Percentiles rank a stretch among this genome's conserved stretches.
phyloP scores from a whole-genome alignment of 2,329 filamentous ascomycete species.

The Aspergillus japonicus region DNA sequence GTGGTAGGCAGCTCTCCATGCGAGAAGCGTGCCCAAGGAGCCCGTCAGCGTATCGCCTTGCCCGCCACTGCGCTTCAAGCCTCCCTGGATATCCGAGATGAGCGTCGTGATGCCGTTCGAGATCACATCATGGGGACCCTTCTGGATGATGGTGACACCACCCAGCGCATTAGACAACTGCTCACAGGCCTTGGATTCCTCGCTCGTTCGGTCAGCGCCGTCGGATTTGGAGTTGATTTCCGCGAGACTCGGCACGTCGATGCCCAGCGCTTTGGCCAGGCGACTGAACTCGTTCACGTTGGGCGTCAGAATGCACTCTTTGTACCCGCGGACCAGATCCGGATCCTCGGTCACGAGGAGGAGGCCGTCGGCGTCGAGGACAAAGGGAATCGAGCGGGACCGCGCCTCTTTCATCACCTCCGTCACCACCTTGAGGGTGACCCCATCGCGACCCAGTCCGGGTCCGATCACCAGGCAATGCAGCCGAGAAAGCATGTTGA shows the following conservation, averaged over 20 bases:
- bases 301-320: constrained; percentile 82
- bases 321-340: constrained; percentile 75
- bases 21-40: constrained; percentile 80
- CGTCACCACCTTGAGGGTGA: constrained; percentile 85
- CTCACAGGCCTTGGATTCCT: constrained; percentile 59
- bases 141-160: constrained; percentile 88
- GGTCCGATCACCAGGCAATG: constrained; percentile 93
- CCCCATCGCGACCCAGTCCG: constrained; percentile 80
- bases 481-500: constrained; percentile 78
- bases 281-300: constrained; percentile 92
- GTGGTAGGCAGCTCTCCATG: constrained; percentile 83
- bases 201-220: constrained; percentile 45
- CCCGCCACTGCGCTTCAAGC: constrained; percentile 84
- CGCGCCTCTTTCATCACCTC: constrained; percentile 76
- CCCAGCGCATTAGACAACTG: constrained; percentile 74
- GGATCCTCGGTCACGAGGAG: constrained; percentile 73
- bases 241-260: constrained; percentile 54
- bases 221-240: constrained; percentile 38
- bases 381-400: constrained; percentile 69
- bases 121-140: constrained; percentile 79
- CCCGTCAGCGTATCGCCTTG: constrained; percentile 96
- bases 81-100: constrained; percentile 73
- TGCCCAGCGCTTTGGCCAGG: constrained; percentile 70
- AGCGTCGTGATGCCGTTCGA: constrained; percentile 76
- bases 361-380: constrained; percentile 89